These are phyloP conservation scores for Cladosporium sp. DNA, from an alignment of 2,329 filamentous ascomycete genomes.

Conservation along the genomic window DNA sequence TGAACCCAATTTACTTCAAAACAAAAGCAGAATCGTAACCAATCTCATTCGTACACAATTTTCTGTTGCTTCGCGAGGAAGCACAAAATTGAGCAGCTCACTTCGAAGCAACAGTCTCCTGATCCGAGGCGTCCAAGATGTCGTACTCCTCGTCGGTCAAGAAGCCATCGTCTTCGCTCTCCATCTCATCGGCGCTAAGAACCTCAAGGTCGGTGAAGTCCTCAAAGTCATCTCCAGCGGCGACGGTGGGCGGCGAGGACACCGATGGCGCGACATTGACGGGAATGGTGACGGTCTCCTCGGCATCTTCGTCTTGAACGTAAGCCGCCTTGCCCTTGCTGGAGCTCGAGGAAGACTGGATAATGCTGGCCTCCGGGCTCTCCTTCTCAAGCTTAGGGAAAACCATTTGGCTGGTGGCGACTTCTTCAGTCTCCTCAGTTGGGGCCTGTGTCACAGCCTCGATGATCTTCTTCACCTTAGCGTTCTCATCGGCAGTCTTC, in stretches of 20 bases:
- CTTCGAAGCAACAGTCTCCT: constrained; percentile 52
- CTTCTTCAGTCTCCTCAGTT: constrained; percentile 33
- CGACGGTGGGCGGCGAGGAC: constrained; percentile 3
- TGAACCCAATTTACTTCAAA: too few species aligned
- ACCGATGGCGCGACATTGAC: constrained; percentile 30
- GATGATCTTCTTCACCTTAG: constrained; percentile 27
- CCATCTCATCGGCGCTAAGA: constrained; percentile 50
- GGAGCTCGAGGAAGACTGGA: constrained; percentile 43
- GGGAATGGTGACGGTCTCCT: constrained; percentile 30
- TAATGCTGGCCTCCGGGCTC: constrained; percentile 75
- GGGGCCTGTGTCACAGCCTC: constrained; percentile 24
- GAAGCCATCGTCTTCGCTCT: constrained; percentile 69
- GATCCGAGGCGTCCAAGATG: constrained; percentile 89
- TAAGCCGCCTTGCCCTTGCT: constrained; percentile 48
- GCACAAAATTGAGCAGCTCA: background rate
- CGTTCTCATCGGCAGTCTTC: constrained; percentile 24
- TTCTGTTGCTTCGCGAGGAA: too few species aligned
- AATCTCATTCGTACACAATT: too few species aligned
- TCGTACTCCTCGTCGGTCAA: constrained; percentile 98
- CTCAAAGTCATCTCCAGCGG: constrained; percentile 33
- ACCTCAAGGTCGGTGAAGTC: constrained; percentile 49
- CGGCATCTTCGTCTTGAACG: constrained; percentile 55
- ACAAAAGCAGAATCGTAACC: too few species aligned
- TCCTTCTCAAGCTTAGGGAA: constrained; percentile 97
- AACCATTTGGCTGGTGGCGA: constrained; percentile 69